Percentiles rank a stretch among this genome's conserved stretches.
phyloP scores from a whole-genome alignment of 768 basidiomycete genomes.

The Mycena maculata region DNA sequence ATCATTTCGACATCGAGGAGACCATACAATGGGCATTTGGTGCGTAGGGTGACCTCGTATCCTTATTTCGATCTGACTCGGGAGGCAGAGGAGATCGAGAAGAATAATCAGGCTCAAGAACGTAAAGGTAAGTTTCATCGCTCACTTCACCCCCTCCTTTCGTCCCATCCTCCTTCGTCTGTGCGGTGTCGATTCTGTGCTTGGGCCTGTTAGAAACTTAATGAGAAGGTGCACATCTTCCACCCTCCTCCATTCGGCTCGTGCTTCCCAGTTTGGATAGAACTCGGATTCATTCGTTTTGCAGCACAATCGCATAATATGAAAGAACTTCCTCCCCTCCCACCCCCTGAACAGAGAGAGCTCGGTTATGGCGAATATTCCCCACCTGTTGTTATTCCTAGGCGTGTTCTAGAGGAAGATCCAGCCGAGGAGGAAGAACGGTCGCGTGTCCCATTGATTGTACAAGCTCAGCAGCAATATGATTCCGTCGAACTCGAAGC shows the following conservation, averaged over 20 bases:
- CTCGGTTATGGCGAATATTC: slow-evolving; percentile 38
- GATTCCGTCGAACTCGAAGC: slow-evolving; percentile 46
- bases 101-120: slow-evolving; percentile 71
- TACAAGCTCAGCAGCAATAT: slow-evolving; percentile 67
- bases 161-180: slow-evolving; percentile 42
- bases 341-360: slow-evolving; percentile 24
- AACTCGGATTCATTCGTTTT: slow-evolving; percentile 32
- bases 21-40: slow-evolving; percentile 81
- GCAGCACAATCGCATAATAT: slow-evolving; percentile 15
- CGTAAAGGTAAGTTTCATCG: slow-evolving; percentile 82
- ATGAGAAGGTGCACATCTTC: slow-evolving; percentile 72
- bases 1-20: slow-evolving; percentile 85
- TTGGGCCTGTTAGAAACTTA: slow-evolving; percentile 45
- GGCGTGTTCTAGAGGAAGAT: slow-evolving; percentile 33
- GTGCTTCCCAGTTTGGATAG: slow-evolving; percentile 31
- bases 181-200: slow-evolving; percentile 37
- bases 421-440: slow-evolving; percentile 46
- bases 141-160: slow-evolving; percentile 35
- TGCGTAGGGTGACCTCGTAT: slow-evolving; percentile 49
- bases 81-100: slow-evolving; percentile 73
- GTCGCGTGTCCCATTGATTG: slow-evolving; percentile 69
- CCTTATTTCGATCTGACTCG: slow-evolving; percentile 18
- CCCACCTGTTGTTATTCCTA: slow-evolving; percentile 28
- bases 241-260: slow-evolving; percentile 30
- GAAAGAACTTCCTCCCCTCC: slow-evolving; percentile 37